Base-by-base conservation (phyloP, 768 basidiomycete genomes). In the Boletus insuetus region DNA sequence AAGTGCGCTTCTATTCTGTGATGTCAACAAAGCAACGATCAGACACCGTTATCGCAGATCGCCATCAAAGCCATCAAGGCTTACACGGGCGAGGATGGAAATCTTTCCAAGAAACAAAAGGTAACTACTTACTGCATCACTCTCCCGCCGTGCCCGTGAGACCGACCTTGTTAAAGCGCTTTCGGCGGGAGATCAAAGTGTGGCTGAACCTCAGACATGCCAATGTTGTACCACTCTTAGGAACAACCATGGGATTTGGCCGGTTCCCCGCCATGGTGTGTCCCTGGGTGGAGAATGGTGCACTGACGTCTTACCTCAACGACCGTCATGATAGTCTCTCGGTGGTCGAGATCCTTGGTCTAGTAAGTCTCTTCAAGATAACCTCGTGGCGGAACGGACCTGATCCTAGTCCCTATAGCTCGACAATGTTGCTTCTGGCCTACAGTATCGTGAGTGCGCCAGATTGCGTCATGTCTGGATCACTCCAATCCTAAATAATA, bases 81-180 rank as follows among this genome's bases (percentile, higher is more conserved):
- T 4, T 24, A 24, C 24, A 3, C 24, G 24, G 43, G 50, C 40
- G 42, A 42, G 32, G 49, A 50, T 17, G 24, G 24, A 2, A 24
- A 24, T 24, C 4, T 42, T 50, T 6, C 31, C 31, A 50, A 42
- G 49, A 50, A 50, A 42, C 29, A 34, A 42, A 50, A 50, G 31
- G 49, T 37, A 22, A 35, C 19, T 4, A 4, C 24, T 24, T 20
- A 29, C n/a, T 24, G 8, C 22, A 12, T 14, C 6, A 10, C 12
- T 14, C 24, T 46, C 45, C n/a, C n/a, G n/a, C n/a, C n/a, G n/a
- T 20, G 14, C n/a, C 6, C 10, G 17, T 17, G 41, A 4, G 24
- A 42, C 16, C 35, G 22, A 43, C 34, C 32, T 38, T 11, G 17
- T 10, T 67, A 61, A 61, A 71, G 24, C 69, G 56, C 44, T 69